phyloP scores from a whole-genome alignment of 352 stramenopile species.

The Pythium phragmitis region DNA sequence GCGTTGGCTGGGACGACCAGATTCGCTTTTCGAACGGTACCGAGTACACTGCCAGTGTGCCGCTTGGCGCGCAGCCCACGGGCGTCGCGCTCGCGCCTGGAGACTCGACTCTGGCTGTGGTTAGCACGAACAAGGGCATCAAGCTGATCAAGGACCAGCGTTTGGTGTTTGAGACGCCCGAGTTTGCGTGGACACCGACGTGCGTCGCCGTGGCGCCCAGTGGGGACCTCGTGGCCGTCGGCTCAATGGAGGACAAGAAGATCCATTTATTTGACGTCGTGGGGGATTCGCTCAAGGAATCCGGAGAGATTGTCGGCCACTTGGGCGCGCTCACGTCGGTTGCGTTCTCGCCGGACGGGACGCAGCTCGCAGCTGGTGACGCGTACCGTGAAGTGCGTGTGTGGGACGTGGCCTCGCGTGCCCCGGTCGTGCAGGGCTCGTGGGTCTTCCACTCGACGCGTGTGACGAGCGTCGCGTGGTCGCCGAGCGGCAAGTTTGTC shows the following conservation, averaged over 20 bases:
- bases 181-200: conserved; percentile 78
- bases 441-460: conserved; percentile 97
- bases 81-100: conserved; percentile 55
- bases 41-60: conserved; percentile 61
- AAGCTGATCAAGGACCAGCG: conserved; percentile 74
- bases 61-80: conserved; percentile 68
- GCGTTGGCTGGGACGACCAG: conserved; percentile 91
- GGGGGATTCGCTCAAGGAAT: conserved; percentile 62
- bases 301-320: conserved; percentile 66
- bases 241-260: conserved; percentile 83
- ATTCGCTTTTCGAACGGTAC: conserved; percentile 65
- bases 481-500: conserved; percentile 88
- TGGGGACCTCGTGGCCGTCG: conserved; percentile 74
- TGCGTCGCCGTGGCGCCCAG: conserved; percentile 71
- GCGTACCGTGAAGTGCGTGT: conserved; percentile 89
- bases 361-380: conserved; percentile 84
- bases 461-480: conserved; percentile 94
- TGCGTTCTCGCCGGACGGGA: conserved; percentile 85
- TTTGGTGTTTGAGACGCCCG: conserved; percentile 70
- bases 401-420: conserved; percentile 80
- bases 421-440: conserved; percentile 86
- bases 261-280: conserved; percentile 85
- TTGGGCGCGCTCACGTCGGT: conserved; percentile 74
- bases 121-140: conserved; percentile 83
- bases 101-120: conserved; percentile 48